phyloP scores from a whole-genome alignment of 2,329 filamentous ascomycete genomes.

The Dactylellina drechsleri region DNA sequence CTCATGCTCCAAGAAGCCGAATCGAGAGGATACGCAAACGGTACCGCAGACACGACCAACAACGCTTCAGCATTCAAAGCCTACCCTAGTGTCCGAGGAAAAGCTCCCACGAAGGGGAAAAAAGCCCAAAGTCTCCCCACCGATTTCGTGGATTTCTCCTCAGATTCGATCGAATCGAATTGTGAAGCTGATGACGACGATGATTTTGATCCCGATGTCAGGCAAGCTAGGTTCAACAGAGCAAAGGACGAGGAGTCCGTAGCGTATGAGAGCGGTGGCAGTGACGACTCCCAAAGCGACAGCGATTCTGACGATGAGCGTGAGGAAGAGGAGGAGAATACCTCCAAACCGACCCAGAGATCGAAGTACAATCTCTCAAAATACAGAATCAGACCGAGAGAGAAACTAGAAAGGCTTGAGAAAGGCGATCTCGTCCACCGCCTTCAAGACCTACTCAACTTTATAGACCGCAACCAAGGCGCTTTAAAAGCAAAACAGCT shows the following conservation, averaged over 20 bases:
- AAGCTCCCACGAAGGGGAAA: too few relatives aligned
- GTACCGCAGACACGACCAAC: too few relatives aligned
- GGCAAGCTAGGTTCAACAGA: neutral
- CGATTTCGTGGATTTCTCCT: too few relatives aligned
- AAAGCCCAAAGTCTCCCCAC: too few relatives aligned
- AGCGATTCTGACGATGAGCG: neutral
- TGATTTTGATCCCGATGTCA: neutral
- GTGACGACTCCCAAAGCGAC: neutral
- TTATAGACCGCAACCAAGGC: constrained; percentile 4
- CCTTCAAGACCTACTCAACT: constrained; percentile 9
- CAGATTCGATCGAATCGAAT: constrained; percentile 1
- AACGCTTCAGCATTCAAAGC: too few relatives aligned
- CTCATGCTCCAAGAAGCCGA: constrained; percentile 26
- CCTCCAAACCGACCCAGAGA: neutral
- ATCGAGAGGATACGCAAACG: too few relatives aligned
- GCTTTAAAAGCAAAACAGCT: constrained; percentile 7
- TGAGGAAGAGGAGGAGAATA: too few relatives aligned
- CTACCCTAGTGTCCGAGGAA: too few relatives aligned
- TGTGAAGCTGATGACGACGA: neutral
- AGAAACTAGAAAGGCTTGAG: neutral
- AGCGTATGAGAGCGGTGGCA: neutral
- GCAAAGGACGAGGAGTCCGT: neutral
- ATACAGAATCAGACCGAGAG: constrained; percentile 9
- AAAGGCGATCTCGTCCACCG: constrained; percentile 8
- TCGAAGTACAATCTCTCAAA: constrained; percentile 15